Evolutionary conservation across 805 yeast genomes (phyloP).

Genomic region (Ogataea henricii): DNA sequence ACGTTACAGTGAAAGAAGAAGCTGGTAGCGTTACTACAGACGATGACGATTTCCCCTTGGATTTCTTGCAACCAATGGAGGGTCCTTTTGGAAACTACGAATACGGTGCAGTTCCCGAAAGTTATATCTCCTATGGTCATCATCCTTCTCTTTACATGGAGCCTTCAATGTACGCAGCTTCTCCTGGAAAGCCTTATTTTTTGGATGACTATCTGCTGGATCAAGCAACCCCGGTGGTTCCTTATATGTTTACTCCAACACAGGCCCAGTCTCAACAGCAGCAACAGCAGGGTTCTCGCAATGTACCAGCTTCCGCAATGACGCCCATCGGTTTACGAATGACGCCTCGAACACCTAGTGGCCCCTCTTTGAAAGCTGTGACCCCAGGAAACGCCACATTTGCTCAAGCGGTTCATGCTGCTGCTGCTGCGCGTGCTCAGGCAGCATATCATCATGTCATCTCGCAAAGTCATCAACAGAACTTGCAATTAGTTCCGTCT

Average conservation of each 20-base stretch:
- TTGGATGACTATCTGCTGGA: conserved; percentile 29
- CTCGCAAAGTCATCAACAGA: conserved; percentile 14
- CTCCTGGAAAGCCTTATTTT: conserved; percentile 25
- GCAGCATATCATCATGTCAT: conserved; percentile 16
- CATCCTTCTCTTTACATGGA: conserved; percentile 28
- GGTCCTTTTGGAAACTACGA: conserved; percentile 30
- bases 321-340: conserved; percentile 18
- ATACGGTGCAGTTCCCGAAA: conserved; percentile 30
- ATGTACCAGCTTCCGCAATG: conserved; percentile 15
- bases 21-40: conserved; percentile 29
- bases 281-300: neutral
- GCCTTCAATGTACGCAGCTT: conserved; percentile 29
- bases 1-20: conserved; percentile 15
- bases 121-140: conserved; percentile 24
- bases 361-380: conserved; percentile 14
- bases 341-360: conserved; percentile 22
- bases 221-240: conserved; percentile 34
- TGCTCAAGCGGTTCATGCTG: conserved; percentile 16
- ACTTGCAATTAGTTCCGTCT: conserved; percentile 18
- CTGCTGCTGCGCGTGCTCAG: conserved; percentile 17
- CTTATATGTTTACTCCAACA: conserved; percentile 23
- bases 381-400: conserved; percentile 24
- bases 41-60: conserved; percentile 73
- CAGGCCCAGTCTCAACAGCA: conserved; percentile 3
- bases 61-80: conserved; percentile 46